Conservation (phyloP, 768 basidiomycete genomes). For the Pleurotus giganteus region DNA sequence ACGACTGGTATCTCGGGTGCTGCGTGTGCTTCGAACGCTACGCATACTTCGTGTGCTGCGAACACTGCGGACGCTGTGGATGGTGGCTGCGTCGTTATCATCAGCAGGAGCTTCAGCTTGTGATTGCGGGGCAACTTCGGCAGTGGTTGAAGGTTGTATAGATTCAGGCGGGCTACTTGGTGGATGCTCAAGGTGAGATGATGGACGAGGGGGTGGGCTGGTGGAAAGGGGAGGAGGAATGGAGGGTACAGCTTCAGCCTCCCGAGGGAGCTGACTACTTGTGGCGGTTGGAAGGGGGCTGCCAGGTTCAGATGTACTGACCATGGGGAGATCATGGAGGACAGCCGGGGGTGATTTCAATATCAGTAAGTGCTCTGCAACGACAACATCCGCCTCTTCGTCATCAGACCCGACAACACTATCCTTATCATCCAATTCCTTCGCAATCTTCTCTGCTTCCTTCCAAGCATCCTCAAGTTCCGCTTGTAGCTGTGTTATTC, state of each 20-base stretch:
- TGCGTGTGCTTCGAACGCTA: slow-evolving; percentile 31
- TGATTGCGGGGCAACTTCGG: not conserved
- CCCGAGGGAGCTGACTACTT: not conserved
- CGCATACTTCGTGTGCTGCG: slow-evolving; percentile 31
- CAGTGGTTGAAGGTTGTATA: not conserved
- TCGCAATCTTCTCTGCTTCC: slow-evolving; percentile 70
- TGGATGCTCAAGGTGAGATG: not conserved
- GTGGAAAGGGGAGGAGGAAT: not conserved
- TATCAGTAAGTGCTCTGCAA: slow-evolving; percentile 43
- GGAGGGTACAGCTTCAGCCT: not conserved
- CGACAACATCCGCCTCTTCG: slow-evolving; percentile 40
- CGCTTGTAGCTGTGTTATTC: slow-evolving; percentile 56
- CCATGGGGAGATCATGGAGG: not conserved
- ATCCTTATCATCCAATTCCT: slow-evolving; percentile 67
- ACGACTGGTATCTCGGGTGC: slow-evolving; percentile 24
- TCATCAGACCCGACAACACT: slow-evolving; percentile 21
- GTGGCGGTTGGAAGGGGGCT: not conserved
- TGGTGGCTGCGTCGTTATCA: slow-evolving; percentile 36
- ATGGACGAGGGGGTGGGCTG: not conserved
- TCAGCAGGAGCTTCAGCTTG: slow-evolving; percentile 15
- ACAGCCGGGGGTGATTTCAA: slow-evolving; percentile 18
- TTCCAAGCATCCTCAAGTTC: slow-evolving; percentile 82
- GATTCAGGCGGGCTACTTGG: not conserved
- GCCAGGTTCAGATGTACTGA: not conserved
- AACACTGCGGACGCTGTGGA: slow-evolving; percentile 31